Evolutionary conservation across 78 protist species (phyloP).

Genomic region (Monocercomonoides exilis): DNA sequence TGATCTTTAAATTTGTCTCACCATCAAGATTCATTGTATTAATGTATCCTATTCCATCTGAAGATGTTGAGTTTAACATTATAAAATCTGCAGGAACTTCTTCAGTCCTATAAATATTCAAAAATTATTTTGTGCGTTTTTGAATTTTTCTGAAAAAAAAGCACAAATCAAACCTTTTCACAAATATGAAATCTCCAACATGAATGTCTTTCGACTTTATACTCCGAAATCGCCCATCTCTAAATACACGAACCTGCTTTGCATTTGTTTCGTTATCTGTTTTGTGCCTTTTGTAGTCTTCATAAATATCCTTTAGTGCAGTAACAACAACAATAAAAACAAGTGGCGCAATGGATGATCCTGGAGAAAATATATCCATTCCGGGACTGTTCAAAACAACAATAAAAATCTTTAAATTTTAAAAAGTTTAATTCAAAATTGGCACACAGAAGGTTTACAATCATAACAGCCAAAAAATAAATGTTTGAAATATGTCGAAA

Average conservation of each 20-base stretch:
- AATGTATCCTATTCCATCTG: neutral
- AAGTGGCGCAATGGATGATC: too few species aligned
- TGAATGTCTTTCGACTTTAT: neutral
- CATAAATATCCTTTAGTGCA: too few species aligned
- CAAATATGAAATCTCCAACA: neutral
- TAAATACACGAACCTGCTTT: neutral
- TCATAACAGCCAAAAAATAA: neutral
- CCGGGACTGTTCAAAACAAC: too few species aligned
- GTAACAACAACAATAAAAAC: too few species aligned
- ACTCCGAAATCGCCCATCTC: neutral
- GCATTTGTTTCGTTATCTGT: too few species aligned
- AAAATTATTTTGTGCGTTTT: too few species aligned
- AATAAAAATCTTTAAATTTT: too few species aligned
- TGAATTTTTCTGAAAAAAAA: too few species aligned
- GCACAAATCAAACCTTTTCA: neutral
- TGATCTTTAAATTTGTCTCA: neutral
- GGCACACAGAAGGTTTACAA: neutral
- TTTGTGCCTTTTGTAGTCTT: too few species aligned
- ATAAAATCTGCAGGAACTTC: neutral
- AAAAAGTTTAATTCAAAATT: too few species aligned
- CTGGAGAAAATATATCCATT: too few species aligned
- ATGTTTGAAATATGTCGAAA: neutral
- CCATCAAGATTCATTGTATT: neutral
- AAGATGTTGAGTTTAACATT: neutral
- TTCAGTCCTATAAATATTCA: neutral